Evolutionary conservation across 1,284 basidiomycete species (phyloP), one percentile per base, ranked within the genome.

Genomic region (Lentinula novae-zelandiae): DNA sequence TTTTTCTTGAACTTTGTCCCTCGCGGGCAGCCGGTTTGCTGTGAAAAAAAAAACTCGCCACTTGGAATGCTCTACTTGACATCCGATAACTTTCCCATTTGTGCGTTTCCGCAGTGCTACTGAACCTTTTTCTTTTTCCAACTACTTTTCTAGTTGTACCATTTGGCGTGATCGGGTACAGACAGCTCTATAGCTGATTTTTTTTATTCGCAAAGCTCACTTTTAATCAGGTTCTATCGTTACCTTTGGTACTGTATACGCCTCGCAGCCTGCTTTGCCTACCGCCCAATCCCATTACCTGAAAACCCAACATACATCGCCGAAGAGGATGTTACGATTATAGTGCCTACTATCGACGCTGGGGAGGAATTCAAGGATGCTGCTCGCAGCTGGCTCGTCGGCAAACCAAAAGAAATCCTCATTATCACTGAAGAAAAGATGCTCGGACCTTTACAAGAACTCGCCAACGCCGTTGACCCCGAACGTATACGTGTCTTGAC

Each of bases 291-390:
- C 60, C 93, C 93, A 0, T 77, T 95, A 13, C 93, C 93, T 54
- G 84, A 89, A 76, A 90, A 92, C 70, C 93, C 93, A 0, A 95
- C 93, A 17, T 96, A 95, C 74, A 77, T 90, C 67, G 90, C 93
- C 54, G 81, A 84, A 5, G 93, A 96, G 73, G 93, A 96, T 80
- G 93, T 96, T 66, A 96, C 94, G 33, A 95, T 95, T 71, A 93
- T 96, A 64, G 93, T 96, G 2, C 94, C 93, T 42, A 96, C 93
- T 65, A 96, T 96, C 70, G 93, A 96, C 71, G 93, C 94, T 12
- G 93, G 93, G 54, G 92, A 95, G 71, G 93, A 95, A 75, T 95
- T 96, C 80, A 92, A 92, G 77, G 90, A 95, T 74, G 94, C 94
- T 48, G 93, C 93, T 36, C 84, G 89, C 74, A 90, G 85, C 67